These are phyloP conservation scores for Alternaria metachromatica DNA, from an alignment of 2,329 filamentous ascomycete genomes.

Conservation along the genomic window DNA sequence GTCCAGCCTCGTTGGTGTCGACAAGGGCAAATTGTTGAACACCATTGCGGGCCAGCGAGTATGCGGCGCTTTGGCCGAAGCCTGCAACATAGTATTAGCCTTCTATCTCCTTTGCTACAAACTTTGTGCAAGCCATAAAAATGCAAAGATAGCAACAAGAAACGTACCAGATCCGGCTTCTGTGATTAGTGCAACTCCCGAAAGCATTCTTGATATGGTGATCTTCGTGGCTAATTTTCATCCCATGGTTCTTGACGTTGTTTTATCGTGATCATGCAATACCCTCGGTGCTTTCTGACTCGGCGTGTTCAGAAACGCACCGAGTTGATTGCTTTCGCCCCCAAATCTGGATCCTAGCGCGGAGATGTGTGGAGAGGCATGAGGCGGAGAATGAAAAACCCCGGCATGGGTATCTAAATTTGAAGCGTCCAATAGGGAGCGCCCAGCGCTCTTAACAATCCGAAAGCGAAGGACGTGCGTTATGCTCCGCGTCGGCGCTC, in stretches of 20 bases:
- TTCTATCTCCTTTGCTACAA: background rate
- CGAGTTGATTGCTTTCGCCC: background rate
- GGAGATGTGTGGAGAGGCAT: background rate
- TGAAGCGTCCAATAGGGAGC: background rate
- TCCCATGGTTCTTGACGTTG: constrained; percentile 1
- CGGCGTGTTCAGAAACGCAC: constrained; percentile 1
- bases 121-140: background rate
- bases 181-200: constrained; percentile 14
- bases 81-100: constrained; percentile 6
- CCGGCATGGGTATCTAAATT: background rate
- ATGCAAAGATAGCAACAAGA: background rate
- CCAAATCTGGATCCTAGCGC: background rate
- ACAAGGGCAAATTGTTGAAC: constrained; percentile 11
- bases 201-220: constrained; percentile 9
- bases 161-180: constrained; percentile 15
- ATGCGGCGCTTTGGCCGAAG: constrained; percentile 14
- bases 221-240: constrained; percentile 6
- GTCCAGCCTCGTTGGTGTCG: constrained; percentile 15
- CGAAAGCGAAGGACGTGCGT: background rate
- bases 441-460: background rate
- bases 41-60: constrained; percentile 10
- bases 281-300: constrained; percentile 15
- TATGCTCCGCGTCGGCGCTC: background rate
- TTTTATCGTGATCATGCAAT: constrained; percentile 12
- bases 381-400: background rate